phyloP scores from a whole-genome alignment of 495 filamentous ascomycete species.

The Xylaria scruposa region DNA sequence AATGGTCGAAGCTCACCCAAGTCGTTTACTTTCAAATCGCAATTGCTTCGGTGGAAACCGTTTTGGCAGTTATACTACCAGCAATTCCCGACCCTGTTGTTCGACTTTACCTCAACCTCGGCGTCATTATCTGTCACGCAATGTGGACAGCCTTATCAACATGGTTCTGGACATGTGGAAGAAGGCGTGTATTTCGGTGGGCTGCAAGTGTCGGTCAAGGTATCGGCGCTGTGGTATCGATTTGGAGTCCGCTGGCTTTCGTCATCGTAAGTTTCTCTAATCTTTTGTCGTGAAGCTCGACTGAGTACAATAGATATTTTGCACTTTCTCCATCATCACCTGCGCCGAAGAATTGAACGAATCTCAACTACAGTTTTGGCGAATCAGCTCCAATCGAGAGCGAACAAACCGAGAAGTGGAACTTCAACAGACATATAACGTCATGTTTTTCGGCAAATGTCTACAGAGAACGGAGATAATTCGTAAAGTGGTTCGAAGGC shows the following conservation, averaged over 20 bases:
- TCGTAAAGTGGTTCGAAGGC: background rate
- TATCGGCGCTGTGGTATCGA: background rate
- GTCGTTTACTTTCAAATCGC: background rate
- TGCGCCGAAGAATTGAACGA: conserved; percentile 3
- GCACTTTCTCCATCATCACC: background rate
- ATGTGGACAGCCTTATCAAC: conserved; percentile 10
- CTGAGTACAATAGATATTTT: conserved; percentile 4
- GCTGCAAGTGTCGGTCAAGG: conserved; percentile 1
- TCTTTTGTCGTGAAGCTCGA: background rate
- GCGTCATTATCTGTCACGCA: background rate
- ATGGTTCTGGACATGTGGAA: background rate
- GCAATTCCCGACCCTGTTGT: conserved; percentile 8
- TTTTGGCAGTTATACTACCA: background rate
- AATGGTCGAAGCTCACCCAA: background rate
- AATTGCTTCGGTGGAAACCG: background rate
- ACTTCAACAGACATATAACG: background rate
- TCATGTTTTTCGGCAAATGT: background rate
- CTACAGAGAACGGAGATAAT: background rate
- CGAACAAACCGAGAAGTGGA: background rate
- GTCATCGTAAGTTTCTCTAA: conserved; percentile 5
- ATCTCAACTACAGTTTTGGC: background rate
- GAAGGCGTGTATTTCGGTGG: background rate
- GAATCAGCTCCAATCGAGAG: background rate
- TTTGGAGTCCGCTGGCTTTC: conserved; percentile 13
- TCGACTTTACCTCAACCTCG: background rate